A percentile compares a stretch with the other conserved stretches of the same genome.
phyloP scores from a whole-genome alignment of 2,329 filamentous ascomycete genomes.

The Colletotrichum melonis region DNA sequence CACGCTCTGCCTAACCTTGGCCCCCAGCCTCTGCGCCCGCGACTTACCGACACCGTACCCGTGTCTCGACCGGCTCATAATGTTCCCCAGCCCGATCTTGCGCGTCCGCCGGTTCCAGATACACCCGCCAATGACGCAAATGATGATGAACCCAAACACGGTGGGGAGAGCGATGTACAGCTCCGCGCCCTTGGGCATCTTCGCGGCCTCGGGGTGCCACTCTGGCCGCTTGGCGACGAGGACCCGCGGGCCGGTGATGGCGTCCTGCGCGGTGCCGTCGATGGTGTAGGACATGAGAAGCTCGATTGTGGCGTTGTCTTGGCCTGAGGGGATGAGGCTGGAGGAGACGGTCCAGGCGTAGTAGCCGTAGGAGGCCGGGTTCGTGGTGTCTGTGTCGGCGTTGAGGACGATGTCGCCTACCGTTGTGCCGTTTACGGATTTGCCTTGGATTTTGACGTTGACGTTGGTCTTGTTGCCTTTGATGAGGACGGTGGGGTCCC shows the following conservation, averaged over 20 bases:
- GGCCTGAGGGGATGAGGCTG: slow-evolving; percentile 39
- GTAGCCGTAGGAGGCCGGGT: slow-evolving; percentile 44
- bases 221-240: slow-evolving; percentile 51
- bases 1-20: slow-evolving; percentile 43
- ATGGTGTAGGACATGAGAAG: slow-evolving; percentile 45
- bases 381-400: slow-evolving; percentile 23
- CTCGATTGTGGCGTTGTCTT: slow-evolving; percentile 44
- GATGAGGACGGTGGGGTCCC: slow-evolving; percentile 65
- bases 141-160: slow-evolving; percentile 57
- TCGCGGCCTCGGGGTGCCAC: slow-evolving; percentile 44
- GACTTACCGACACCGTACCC: slow-evolving; percentile 57
- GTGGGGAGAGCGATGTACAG: slow-evolving; percentile 65
- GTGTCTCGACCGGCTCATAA: slow-evolving; percentile 59
- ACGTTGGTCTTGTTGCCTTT: slow-evolving; percentile 49
- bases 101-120: slow-evolving; percentile 65
- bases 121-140: slow-evolving; percentile 65
- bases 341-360: slow-evolving; percentile 42
- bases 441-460: slow-evolving; percentile 47
- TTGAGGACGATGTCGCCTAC: slow-evolving; percentile 37
- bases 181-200: slow-evolving; percentile 50
- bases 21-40: slow-evolving; percentile 49
- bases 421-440: slow-evolving; percentile 53
- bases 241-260: slow-evolving; percentile 54
- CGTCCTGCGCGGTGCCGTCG: slow-evolving; percentile 46
- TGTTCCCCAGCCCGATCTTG: slow-evolving; percentile 60